Base-by-base conservation (phyloP, 768 basidiomycete genomes). In the Xerocomus potaroensis region DNA sequence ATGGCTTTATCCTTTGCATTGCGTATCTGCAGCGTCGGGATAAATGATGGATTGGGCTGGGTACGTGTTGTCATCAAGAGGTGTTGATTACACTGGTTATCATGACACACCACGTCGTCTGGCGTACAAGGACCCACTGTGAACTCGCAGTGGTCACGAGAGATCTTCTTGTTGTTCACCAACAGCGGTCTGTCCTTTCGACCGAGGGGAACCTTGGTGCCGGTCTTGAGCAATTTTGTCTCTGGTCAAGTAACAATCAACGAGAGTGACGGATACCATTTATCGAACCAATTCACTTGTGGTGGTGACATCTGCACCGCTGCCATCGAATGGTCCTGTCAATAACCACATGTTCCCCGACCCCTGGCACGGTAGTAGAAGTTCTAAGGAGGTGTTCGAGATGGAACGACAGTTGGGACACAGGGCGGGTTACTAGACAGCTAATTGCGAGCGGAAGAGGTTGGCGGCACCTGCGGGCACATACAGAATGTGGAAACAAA, bases 151-250 rank as follows among this genome's bases (percentile, higher is more conserved):
- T 86, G 81, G 18, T 77, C 68, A 23, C 74, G 71, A 0, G 87
- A 89, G 37, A 91, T 72, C 59, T 79, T 83, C 57, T 80, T 81
- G 66, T 72, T 74, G 48, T 75, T 75, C 37, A 89, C 65, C 4
- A 72, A 23, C 2, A 90, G 66, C 0, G 70, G 69, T 34, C 65
- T 64, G 1, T 72, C 77, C 62, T 78, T 83, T 33, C 87, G 72
- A 14, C 85, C 84, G 1, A 89, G 53, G 0, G 56, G 30, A 47
- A 86, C 81, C 11, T 68, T 69, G 30, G 64, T 72, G 14, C 76
- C 76, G 2, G 83, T 71, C 60, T 83, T 87, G 35, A 90, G 69
- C 18, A 87, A 63, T 58, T 87, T 88, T 12, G 59, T 63, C 55
- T 69, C 75, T 78, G 51, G 2, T n/a, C 31, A 31, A 46, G 31